Evolutionary conservation across 441 rosid genomes (phyloP).

Genomic region (Gossypium gossypioides): DNA sequence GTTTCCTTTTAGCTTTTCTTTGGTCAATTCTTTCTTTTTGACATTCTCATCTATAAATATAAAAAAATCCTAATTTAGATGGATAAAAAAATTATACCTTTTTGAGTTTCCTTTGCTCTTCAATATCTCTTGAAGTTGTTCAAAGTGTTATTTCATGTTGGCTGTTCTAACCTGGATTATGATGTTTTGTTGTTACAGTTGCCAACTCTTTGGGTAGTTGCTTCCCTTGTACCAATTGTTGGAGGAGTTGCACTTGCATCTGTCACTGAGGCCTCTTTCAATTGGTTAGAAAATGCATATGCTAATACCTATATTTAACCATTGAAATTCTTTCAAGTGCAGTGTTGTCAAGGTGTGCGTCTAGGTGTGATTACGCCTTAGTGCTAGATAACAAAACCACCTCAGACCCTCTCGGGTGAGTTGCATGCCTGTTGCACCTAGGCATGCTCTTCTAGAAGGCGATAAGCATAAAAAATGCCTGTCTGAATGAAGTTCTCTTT

Average conservation of each 20-base stretch:
- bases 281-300: conserved; percentile 46
- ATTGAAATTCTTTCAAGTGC: not conserved
- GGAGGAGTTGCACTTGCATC: conserved; percentile 98
- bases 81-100: not conserved
- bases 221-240: conserved; percentile 78
- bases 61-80: not conserved
- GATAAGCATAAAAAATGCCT: not conserved
- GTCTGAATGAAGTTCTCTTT: not conserved
- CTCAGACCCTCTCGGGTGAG: not conserved
- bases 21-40: not conserved
- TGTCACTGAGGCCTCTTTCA: conserved; percentile 79
- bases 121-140: not conserved
- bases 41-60: not conserved
- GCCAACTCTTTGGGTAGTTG: conserved; percentile 79
- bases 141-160: not conserved
- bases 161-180: not conserved
- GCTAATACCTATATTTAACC: not conserved
- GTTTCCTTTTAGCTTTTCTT: not conserved
- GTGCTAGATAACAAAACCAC: not conserved
- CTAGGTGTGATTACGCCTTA: not conserved
- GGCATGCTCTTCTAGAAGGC: not conserved
- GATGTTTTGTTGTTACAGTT: conserved; percentile 33
- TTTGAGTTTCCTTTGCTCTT: not conserved
- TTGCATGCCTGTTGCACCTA: not conserved
- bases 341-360: not conserved